phyloP scores from a whole-genome alignment of 495 filamentous ascomycete species.

The Diplogelasinospora grovesii region DNA sequence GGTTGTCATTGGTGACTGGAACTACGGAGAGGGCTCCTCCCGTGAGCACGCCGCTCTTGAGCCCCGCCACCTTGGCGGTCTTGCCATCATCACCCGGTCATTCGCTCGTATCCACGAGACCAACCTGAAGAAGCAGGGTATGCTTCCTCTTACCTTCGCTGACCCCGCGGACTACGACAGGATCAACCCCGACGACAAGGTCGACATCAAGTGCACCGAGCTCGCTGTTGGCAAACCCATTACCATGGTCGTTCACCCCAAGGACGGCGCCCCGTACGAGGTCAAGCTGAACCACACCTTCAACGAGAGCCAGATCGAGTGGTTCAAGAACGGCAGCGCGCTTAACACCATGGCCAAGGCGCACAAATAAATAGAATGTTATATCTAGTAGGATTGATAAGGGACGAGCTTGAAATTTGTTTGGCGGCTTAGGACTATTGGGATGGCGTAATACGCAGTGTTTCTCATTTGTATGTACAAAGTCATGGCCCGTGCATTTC shows the following conservation, averaged over 20 bases:
- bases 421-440: conserved; percentile 23
- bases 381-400: conserved; percentile 15
- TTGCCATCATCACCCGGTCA: conserved; percentile 91
- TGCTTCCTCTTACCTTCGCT: conserved; percentile 93
- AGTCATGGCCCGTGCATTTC: conserved; percentile 30
- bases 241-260: conserved; percentile 84
- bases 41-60: conserved; percentile 98
- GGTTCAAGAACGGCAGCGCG: conserved; percentile 96
- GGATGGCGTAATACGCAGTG: conserved; percentile 29
- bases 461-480: conserved; percentile 27
- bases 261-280: conserved; percentile 72
- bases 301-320: conserved; percentile 94
- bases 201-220: conserved; percentile 85
- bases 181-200: conserved; percentile 87
- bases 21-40: conserved; percentile 96
- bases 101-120: conserved; percentile 99
- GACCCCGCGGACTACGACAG: conserved; percentile 97
- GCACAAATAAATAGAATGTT: conserved; percentile 21
- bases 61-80: conserved; percentile 92
- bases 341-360: conserved; percentile 95
- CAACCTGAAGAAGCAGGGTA: conserved; percentile 99
- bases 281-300: conserved; percentile 87
- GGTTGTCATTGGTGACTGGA: conserved; percentile 99
- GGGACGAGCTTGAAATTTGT: conserved; percentile 10
- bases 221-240: conserved; percentile 90